These are phyloP conservation scores for Clitoria ternatea DNA, from an alignment of 306 rosid species.

Conservation along the genomic window DNA sequence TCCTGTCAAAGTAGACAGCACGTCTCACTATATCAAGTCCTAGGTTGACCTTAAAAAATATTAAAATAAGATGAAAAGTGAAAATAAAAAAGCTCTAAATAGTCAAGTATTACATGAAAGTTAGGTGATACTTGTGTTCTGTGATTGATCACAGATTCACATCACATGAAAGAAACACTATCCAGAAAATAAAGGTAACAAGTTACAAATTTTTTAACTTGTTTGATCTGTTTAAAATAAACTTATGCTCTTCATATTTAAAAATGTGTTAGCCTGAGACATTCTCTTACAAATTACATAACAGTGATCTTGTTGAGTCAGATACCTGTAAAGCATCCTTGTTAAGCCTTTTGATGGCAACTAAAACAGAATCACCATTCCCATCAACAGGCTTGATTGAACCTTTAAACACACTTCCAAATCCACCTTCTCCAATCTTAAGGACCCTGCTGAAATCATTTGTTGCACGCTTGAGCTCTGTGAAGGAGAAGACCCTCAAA, in stretches of 20 bases:
- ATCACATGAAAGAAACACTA: background rate
- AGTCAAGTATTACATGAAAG: background rate
- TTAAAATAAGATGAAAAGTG: background rate
- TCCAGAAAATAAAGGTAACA: background rate
- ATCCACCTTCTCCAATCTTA: conserved; percentile 94
- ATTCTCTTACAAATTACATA: background rate
- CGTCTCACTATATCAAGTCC: background rate
- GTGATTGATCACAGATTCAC: background rate
- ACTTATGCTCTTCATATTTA: background rate
- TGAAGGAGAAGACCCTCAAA: conserved; percentile 54
- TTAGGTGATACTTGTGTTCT: background rate
- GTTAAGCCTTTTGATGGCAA: conserved; percentile 79
- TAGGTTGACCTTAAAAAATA: background rate
- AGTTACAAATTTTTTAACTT: background rate
- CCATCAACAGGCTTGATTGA: conserved; percentile 59
- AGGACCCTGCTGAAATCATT: conserved; percentile 53
- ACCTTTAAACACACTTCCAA: conserved; percentile 80
- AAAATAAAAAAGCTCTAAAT: background rate
- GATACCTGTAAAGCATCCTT: conserved; percentile 73
- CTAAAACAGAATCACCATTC: conserved; percentile 44
- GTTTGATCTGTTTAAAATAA: background rate
- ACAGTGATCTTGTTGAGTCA: background rate
- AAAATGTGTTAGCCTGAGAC: background rate
- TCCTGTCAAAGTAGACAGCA: background rate
- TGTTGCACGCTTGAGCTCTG: conserved; percentile 65